Evolutionary conservation across 371 early-diverging fungal genomes (phyloP).

Genomic region (Syncephalastrum sp.): DNA sequence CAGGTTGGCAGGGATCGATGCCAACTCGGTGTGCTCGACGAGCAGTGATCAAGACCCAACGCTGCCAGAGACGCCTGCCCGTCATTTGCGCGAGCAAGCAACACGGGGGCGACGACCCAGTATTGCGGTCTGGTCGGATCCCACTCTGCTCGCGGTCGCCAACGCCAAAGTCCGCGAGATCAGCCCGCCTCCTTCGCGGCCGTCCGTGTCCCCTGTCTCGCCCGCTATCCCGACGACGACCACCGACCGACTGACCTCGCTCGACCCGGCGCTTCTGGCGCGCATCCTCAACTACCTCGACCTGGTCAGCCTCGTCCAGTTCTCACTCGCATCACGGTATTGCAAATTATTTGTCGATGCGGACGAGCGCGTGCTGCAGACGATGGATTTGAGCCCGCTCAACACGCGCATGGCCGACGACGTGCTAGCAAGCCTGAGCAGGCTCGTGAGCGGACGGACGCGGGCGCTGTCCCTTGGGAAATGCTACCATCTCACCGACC

Average conservation of each 20-base stretch:
- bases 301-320: slow-evolving; percentile 21
- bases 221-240: not conserved
- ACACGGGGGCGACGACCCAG: slow-evolving; percentile 63
- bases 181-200: not conserved
- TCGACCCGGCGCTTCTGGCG: slow-evolving; percentile 18
- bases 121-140: slow-evolving; percentile 85
- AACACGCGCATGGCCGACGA: slow-evolving; percentile 49
- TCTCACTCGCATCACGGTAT: slow-evolving; percentile 22
- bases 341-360: slow-evolving; percentile 31
- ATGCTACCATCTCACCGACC: slow-evolving; percentile 55
- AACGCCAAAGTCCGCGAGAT: slow-evolving; percentile 13
- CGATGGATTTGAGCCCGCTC: slow-evolving; percentile 39
- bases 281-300: slow-evolving; percentile 30
- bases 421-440: slow-evolving; percentile 9
- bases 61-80: slow-evolving; percentile 22
- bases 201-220: slow-evolving; percentile 1
- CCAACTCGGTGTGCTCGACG: slow-evolving; percentile 38
- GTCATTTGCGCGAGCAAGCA: slow-evolving; percentile 33
- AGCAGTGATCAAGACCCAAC: slow-evolving; percentile 50
- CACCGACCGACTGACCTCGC: slow-evolving; percentile 7
- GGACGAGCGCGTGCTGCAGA: slow-evolving; percentile 25
- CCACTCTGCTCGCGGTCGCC: slow-evolving; percentile 59
- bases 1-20: slow-evolving; percentile 14
- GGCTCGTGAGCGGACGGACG: slow-evolving; percentile 19
- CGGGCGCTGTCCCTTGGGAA: slow-evolving; percentile 31